Conservation (phyloP, 2,329 filamentous ascomycete genomes). For the Diplodia corticola region DNA sequence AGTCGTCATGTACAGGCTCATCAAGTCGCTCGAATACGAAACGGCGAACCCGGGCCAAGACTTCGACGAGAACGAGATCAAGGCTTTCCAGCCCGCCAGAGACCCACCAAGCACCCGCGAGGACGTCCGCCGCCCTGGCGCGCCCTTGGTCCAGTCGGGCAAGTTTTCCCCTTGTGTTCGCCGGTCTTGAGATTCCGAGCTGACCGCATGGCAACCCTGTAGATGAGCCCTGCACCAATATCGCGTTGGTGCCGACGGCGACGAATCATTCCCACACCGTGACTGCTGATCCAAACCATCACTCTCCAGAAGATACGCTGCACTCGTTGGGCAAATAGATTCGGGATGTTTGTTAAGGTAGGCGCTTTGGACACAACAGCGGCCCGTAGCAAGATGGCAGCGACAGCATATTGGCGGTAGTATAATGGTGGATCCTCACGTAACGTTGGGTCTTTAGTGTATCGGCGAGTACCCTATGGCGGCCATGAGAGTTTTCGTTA, state of each 20-base stretch:
- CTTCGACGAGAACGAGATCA: conserved; percentile 33
- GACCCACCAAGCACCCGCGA: background rate
- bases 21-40: conserved; percentile 44
- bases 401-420: no score
- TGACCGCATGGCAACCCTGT: background rate
- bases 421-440: no score
- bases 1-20: conserved; percentile 41
- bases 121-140: background rate
- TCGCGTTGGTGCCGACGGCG: background rate
- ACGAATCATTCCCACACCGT: background rate
- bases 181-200: no score
- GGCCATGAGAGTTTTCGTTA: no score
- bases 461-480: no score
- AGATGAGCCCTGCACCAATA: background rate
- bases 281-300: background rate
- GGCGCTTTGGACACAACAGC: no score
- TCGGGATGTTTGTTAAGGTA: background rate
- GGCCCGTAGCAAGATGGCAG: no score
- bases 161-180: background rate
- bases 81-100: background rate
- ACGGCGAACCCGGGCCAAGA: conserved; percentile 45
- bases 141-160: background rate
- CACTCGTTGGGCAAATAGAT: background rate
- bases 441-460: no score
- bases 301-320: no score